phyloP scores from a whole-genome alignment of 2,329 filamentous ascomycete species.

The Mycosphaerella sp. region DNA sequence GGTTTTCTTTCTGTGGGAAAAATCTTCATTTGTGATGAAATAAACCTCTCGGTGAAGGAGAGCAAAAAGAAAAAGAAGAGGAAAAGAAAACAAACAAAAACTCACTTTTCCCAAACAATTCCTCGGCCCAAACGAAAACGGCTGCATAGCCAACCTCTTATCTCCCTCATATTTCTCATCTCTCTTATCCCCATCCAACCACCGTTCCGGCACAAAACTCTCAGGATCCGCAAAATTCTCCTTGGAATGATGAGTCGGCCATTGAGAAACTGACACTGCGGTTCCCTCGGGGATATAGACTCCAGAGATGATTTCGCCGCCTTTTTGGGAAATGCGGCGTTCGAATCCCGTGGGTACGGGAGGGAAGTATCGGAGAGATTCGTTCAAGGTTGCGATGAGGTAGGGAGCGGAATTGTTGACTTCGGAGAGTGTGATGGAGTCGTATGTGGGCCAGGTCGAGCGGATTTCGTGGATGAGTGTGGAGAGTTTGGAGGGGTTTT shows the following conservation, averaged over 20 bases:
- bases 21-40: too few species aligned
- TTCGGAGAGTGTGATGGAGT: conserved; percentile 26
- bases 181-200: conserved; percentile 21
- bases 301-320: conserved; percentile 28
- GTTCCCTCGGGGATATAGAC: conserved; percentile 29
- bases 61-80: too few species aligned
- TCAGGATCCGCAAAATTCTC: conserved; percentile 26
- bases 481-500: conserved; percentile 34
- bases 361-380: conserved; percentile 42
- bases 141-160: conserved; percentile 27
- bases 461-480: conserved; percentile 42
- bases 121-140: conserved; percentile 32
- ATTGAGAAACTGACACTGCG: conserved; percentile 25
- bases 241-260: conserved; percentile 22
- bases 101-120: conserved; percentile 24
- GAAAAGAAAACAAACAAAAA: conserved; percentile 18
- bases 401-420: conserved; percentile 30
- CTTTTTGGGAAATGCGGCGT: conserved; percentile 21
- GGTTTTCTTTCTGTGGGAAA: too few species aligned
- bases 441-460: conserved; percentile 32
- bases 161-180: conserved; percentile 25
- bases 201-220: conserved; percentile 31
- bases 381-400: conserved; percentile 41
- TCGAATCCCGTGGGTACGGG: conserved; percentile 40
- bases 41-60: too few species aligned